Base-by-base conservation (phyloP, 257 asterid species). In the Fraxinus quadrangulata region DNA sequence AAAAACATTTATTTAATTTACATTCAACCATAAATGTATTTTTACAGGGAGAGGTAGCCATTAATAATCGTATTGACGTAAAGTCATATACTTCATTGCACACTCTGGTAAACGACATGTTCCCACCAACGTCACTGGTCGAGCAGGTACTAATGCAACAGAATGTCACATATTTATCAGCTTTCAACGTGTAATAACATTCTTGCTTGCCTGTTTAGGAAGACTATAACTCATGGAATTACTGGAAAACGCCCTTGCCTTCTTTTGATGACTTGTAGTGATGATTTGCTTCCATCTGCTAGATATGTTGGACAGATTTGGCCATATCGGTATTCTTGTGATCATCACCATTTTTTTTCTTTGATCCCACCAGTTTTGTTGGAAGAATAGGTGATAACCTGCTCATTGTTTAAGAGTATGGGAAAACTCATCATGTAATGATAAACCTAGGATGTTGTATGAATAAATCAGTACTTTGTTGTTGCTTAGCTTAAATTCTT, bases 31-130 rank as follows among this genome's bases (percentile, higher is more conserved):
- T 39, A 68, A 7, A 16, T 59, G 26, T 11, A 40, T 49, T 67
- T 12, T 79, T 68, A 30, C 89, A 96, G 99, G 99, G 99, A 0
- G 99, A 96, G 90, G 98, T 96, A 83, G 99, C 98, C 75, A 93
- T 93, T 81, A 96, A 92, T 81, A 87, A 90, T 77, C 95, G 94
- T 10, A 84, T 89, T 3, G 97, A 96, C 67, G 97, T 90, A 78
- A 96, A 92, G 73, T 96, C 99, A 2, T 96, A 96, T 86, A 96
- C 99, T 68, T 96, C 99, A 2, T 80, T 96, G 74, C 98, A 93
- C 88, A 96, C 98, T 0, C 81, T 96, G 49, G 99, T 96, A 74
- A 80, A 96, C 19, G 98, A 96, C 89, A 96, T 94, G 98, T 96
- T 96, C 88, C 99, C 99, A 0, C 96, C 97, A 3, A 40, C 47